Evolutionary conservation across 495 filamentous ascomycete species (phyloP).

Genomic region (Neurospora intermedia): DNA sequence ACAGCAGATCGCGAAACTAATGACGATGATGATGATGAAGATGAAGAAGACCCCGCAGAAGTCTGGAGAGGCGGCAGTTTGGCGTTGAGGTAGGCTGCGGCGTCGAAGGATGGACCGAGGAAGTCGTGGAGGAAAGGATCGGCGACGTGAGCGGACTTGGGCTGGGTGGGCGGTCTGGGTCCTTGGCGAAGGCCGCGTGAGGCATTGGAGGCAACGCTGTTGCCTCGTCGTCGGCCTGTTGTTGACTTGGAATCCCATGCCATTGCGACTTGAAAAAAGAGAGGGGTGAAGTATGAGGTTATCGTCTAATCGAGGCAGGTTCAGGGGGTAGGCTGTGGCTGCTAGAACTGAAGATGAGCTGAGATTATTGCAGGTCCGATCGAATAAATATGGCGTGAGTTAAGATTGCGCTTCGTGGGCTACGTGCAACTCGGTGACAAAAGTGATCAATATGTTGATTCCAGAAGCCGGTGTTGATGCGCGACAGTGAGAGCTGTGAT

Average conservation of each 20-base stretch:
- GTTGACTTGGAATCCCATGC: constrained; percentile 20
- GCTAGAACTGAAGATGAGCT: background rate
- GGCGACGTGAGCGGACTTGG: constrained; percentile 45
- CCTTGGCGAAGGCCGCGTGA: constrained; percentile 15
- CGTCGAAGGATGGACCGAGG: constrained; percentile 62
- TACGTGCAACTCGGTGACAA: background rate
- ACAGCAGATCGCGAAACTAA: constrained; percentile 1
- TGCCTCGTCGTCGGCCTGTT: constrained; percentile 15
- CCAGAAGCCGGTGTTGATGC: background rate
- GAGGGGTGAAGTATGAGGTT: background rate
- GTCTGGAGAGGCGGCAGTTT: constrained; percentile 55
- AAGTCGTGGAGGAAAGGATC: constrained; percentile 58
- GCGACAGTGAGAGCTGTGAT: background rate
- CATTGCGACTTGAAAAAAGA: constrained; percentile 6
- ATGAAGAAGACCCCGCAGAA: constrained; percentile 2
- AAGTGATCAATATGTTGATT: background rate
- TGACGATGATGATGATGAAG: background rate
- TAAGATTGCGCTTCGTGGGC: background rate
- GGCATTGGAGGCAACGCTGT: constrained; percentile 17
- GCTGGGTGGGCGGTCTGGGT: constrained; percentile 20
- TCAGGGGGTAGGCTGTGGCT: background rate
- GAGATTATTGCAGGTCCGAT: background rate
- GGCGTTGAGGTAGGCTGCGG: constrained; percentile 70
- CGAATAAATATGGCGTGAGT: background rate
- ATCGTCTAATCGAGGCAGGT: background rate